Evolutionary conservation across 2,329 filamentous ascomycete species (phyloP).

Genomic region (Fusarium sarcochroum): DNA sequence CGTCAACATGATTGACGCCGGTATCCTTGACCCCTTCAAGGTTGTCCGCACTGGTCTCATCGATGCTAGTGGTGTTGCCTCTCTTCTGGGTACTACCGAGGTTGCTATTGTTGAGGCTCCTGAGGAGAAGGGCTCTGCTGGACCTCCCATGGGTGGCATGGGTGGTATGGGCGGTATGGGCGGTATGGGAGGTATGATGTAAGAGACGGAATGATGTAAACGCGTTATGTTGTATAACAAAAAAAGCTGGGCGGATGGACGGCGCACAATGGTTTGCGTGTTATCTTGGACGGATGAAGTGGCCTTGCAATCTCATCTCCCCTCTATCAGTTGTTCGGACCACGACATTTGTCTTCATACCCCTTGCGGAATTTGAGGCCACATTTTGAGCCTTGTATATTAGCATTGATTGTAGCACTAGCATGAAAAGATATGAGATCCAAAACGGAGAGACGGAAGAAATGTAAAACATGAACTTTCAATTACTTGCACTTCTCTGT

Average conservation of each 20-base stretch:
- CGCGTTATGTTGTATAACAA: conserved; percentile 50
- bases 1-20: conserved; percentile 96
- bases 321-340: conserved; percentile 49
- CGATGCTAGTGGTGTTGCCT: conserved; percentile 96
- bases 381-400: conserved; percentile 52
- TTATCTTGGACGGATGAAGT: conserved; percentile 55
- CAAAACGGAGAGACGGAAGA: conserved; percentile 30
- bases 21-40: conserved; percentile 99
- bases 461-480: conserved; percentile 26
- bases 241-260: conserved; percentile 52
- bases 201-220: conserved; percentile 53
- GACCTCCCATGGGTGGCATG: conserved; percentile 74
- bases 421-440: conserved; percentile 45
- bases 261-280: conserved; percentile 65
- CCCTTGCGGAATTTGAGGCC: conserved; percentile 49
- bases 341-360: conserved; percentile 49
- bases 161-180: conserved; percentile 73
- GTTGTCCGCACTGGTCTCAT: conserved; percentile 96
- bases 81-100: conserved; percentile 96
- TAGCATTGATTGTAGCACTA: conserved; percentile 53
- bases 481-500: neutral
- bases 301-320: conserved; percentile 56
- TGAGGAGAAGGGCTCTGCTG: conserved; percentile 86
- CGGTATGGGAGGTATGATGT: conserved; percentile 73
- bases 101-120: conserved; percentile 97